phyloP scores from a whole-genome alignment of 2,329 filamentous ascomycete species.

The Alternaria solani region DNA sequence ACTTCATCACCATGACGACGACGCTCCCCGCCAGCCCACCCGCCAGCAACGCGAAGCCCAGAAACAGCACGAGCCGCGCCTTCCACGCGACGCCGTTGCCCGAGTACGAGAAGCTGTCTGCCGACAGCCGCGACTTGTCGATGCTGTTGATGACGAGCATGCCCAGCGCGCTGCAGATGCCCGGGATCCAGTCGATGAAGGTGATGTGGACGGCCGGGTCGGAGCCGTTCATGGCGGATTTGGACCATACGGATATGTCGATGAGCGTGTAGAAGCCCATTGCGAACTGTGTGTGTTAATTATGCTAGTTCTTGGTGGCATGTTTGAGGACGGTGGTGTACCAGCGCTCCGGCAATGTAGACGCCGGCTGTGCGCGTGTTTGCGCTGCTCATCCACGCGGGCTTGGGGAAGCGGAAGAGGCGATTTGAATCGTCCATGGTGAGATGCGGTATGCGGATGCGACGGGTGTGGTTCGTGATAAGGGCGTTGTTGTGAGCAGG shows the following conservation, averaged over 20 bases:
- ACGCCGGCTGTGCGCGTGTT: constrained; percentile 70
- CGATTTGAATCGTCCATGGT: constrained; percentile 59
- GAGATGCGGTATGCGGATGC: constrained; percentile 5
- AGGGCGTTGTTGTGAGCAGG: background rate
- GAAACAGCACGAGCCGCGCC: constrained; percentile 71
- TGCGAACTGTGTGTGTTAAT: constrained; percentile 63
- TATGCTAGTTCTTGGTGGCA: background rate
- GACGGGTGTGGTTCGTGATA: constrained; percentile 7
- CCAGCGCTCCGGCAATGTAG: constrained; percentile 71
- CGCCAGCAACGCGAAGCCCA: constrained; percentile 74
- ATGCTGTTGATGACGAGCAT: constrained; percentile 78
- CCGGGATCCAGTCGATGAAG: constrained; percentile 76
- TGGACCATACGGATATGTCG: constrained; percentile 70
- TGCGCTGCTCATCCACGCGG: constrained; percentile 71
- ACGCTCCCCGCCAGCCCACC: constrained; percentile 72
- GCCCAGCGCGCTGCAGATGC: constrained; percentile 72
- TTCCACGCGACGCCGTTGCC: constrained; percentile 75
- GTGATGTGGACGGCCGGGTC: constrained; percentile 66
- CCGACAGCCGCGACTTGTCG: constrained; percentile 70
- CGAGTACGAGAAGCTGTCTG: constrained; percentile 70
- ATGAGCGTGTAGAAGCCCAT: constrained; percentile 75
- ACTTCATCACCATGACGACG: constrained; percentile 73
- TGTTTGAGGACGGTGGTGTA: too few species aligned
- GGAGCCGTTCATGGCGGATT: constrained; percentile 67
- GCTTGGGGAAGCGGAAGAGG: constrained; percentile 73